Evolutionary conservation across 768 basidiomycete genomes (phyloP).

Genomic region (Phlegmacium glaucopus): DNA sequence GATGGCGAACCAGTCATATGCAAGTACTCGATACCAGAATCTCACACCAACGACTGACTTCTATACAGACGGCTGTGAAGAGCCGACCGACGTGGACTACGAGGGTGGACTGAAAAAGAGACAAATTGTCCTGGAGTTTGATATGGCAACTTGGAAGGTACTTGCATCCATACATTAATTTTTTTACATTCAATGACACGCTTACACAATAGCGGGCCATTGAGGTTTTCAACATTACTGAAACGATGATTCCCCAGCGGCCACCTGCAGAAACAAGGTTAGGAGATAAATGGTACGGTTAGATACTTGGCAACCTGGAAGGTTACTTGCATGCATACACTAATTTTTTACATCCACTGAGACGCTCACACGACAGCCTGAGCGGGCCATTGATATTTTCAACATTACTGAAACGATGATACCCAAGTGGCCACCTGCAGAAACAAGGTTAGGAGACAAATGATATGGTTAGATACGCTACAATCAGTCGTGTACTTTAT

Average conservation of each 20-base stretch:
- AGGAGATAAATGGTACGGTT: constrained; percentile 76
- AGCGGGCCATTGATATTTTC: constrained; percentile 89
- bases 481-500: too few relatives aligned
- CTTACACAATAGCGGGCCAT: constrained; percentile 66
- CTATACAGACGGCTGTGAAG: constrained; percentile 55
- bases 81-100: constrained; percentile 63
- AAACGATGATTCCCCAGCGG: constrained; percentile 74
- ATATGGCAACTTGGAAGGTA: constrained; percentile 88
- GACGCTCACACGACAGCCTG: constrained; percentile 3
- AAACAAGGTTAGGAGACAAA: constrained; percentile 55
- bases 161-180: constrained; percentile 12
- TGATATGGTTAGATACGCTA: constrained; percentile 59
- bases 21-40: not conserved
- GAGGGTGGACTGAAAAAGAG: constrained; percentile 61
- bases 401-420: constrained; percentile 73
- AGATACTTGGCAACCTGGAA: constrained; percentile 68
- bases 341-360: not conserved
- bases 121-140: constrained; percentile 91
- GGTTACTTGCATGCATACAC: constrained; percentile 41
- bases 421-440: constrained; percentile 64
- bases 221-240: constrained; percentile 76
- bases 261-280: constrained; percentile 51
- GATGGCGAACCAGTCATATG: constrained; percentile 76
- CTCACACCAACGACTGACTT: not conserved
- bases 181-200: not conserved